phyloP scores from a whole-genome alignment of 1,139 yeast genomes.

The Yamadazyma buinensis region DNA sequence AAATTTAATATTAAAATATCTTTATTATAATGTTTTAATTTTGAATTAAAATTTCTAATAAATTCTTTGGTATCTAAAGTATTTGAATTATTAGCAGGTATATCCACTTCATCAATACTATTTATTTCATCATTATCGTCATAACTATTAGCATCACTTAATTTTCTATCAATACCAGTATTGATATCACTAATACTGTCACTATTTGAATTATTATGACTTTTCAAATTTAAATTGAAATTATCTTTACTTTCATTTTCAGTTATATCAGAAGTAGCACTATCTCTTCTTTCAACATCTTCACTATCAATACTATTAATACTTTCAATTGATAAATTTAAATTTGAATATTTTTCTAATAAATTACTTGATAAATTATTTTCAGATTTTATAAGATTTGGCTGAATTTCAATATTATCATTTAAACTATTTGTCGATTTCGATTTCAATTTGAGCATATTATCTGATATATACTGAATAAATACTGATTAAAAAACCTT shows the following conservation, averaged over 20 bases:
- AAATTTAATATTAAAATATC: slow-evolving; percentile 14
- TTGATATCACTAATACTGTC: no score
- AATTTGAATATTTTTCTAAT: slow-evolving; percentile 13
- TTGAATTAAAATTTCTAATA: slow-evolving; percentile 11
- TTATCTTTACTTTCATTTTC: slow-evolving; percentile 13
- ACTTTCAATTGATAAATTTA: slow-evolving; percentile 14
- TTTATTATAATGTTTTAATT: slow-evolving; percentile 10
- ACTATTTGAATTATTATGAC: no score
- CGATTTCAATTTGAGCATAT: slow-evolving; percentile 14
- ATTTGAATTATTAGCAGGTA: no score
- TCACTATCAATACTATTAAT: slow-evolving; percentile 12
- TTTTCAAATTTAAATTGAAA: not conserved
- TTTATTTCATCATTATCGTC: no score
- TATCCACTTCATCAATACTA: no score
- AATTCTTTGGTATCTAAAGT: not conserved
- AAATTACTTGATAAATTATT: slow-evolving; percentile 9
- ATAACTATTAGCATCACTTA: no score
- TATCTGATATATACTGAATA: no score
- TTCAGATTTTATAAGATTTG: slow-evolving; percentile 10
- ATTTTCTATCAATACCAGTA: no score
- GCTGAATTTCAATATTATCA: slow-evolving; percentile 14
- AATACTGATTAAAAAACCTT: no score
- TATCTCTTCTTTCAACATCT: slow-evolving; percentile 15
- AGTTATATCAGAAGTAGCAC: slow-evolving; percentile 15
- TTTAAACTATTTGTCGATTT: slow-evolving; percentile 13